Percentiles rank a stretch among this genome's conserved stretches.
Evolutionary conservation across 345 rosid genomes (phyloP).

Genomic region (Linum usitatissimum): DNA sequence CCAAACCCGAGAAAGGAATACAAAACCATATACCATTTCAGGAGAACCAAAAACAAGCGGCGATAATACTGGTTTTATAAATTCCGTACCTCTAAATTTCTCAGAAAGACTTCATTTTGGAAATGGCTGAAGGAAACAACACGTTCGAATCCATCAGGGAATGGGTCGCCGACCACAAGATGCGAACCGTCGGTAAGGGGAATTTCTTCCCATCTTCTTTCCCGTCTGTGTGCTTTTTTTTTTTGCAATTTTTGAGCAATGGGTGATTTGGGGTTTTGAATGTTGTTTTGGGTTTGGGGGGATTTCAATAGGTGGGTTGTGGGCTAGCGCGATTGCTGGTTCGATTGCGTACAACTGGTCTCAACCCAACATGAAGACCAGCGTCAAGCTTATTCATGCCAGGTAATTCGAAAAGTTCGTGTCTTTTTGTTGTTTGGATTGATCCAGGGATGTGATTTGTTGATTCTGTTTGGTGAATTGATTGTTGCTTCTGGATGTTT

Average conservation of each 20-base stretch:
- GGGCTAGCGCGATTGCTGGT: slow-evolving; percentile 84
- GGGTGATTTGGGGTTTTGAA: not conserved
- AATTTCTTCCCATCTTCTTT: not conserved
- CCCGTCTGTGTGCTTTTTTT: too few relatives aligned
- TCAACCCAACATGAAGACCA: slow-evolving; percentile 85
- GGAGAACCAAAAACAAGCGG: too few relatives aligned
- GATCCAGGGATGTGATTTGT: not conserved
- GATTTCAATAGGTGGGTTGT: slow-evolving; percentile 44
- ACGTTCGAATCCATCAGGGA: slow-evolving; percentile 49
- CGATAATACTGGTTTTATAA: too few relatives aligned
- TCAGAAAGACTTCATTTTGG: not conserved
- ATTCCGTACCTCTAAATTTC: too few relatives aligned
- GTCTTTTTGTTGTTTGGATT: not conserved
- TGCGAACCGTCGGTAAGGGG: slow-evolving; percentile 72
- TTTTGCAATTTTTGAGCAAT: not conserved
- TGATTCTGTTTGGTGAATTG: not conserved
- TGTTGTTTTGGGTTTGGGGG: slow-evolving; percentile 5
- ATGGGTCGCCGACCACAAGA: slow-evolving; percentile 87
- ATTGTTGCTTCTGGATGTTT: too few relatives aligned
- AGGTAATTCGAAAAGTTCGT: slow-evolving; percentile 31
- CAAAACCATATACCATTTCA: too few relatives aligned
- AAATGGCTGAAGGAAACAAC: slow-evolving; percentile 62
- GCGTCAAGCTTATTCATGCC: slow-evolving; percentile 92
- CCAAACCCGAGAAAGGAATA: too few relatives aligned
- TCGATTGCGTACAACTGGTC: slow-evolving; percentile 95